These are phyloP conservation scores for Berkeleyomyces basicola DNA, from an alignment of 2,329 filamentous ascomycete species.

Conservation along the genomic window DNA sequence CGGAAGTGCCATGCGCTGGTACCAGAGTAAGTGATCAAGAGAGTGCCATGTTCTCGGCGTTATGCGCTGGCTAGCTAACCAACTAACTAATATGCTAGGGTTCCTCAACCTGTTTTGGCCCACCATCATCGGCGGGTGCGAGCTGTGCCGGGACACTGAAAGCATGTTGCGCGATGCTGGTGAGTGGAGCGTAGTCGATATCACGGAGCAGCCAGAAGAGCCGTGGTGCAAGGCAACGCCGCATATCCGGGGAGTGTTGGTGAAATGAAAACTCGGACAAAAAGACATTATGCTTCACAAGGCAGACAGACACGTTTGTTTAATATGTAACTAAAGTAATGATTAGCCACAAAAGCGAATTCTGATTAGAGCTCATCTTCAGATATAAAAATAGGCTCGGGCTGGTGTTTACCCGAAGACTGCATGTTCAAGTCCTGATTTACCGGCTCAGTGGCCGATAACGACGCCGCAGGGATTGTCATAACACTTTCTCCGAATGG, in stretches of 20 bases:
- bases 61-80: background rate
- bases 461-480: background rate
- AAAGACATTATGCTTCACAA: background rate
- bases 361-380: slow-evolving; percentile 23
- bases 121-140: slow-evolving; percentile 33
- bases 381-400: slow-evolving; percentile 22
- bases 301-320: background rate
- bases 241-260: slow-evolving; percentile 35
- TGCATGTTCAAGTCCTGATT: background rate
- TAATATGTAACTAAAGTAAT: background rate
- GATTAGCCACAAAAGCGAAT: background rate
- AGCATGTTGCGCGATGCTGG: slow-evolving; percentile 32
- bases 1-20: slow-evolving; percentile 25
- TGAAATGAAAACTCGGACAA: slow-evolving; percentile 25
- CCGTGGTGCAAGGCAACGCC: slow-evolving; percentile 29
- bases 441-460: background rate
- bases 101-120: slow-evolving; percentile 38
- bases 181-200: slow-evolving; percentile 32
- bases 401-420: background rate
- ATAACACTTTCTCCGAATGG: too few relatives aligned
- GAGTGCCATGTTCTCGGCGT: background rate
- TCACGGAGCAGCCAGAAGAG: slow-evolving; percentile 26
- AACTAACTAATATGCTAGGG: slow-evolving; percentile 20
- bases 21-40: slow-evolving; percentile 32
- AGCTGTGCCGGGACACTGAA: slow-evolving; percentile 32